Evolutionary conservation across 2,329 filamentous ascomycete genomes (phyloP).

Genomic region (Colletotrichum tanaceti): DNA sequence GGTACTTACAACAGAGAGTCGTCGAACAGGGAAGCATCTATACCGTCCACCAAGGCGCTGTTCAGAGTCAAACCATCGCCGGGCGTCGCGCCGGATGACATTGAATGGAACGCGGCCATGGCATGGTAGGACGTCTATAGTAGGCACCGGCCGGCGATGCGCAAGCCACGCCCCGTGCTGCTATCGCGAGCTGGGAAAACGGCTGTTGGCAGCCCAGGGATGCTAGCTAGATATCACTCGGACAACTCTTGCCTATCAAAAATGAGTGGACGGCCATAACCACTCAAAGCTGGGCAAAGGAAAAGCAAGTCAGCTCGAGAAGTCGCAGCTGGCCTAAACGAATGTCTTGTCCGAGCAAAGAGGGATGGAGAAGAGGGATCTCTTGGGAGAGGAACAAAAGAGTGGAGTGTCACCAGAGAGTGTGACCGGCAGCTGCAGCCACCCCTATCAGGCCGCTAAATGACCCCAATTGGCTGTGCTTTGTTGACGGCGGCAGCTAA

Average conservation of each 20-base stretch:
- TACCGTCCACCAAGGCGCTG: slow-evolving; percentile 60
- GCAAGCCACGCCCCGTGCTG: slow-evolving; percentile 16
- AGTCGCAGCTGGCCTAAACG: slow-evolving; percentile 13
- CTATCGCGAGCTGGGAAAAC: neutral
- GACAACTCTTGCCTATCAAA: neutral
- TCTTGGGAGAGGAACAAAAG: slow-evolving; percentile 20
- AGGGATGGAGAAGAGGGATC: slow-evolving; percentile 31
- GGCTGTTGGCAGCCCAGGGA: neutral
- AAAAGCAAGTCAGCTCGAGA: slow-evolving; percentile 17
- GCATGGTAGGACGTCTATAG: slow-evolving; percentile 54
- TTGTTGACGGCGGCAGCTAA: slow-evolving; percentile 13
- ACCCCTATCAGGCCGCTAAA: slow-evolving; percentile 35
- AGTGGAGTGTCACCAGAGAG: slow-evolving; percentile 19
- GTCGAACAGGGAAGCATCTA: slow-evolving; percentile 65
- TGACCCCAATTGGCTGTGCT: slow-evolving; percentile 27
- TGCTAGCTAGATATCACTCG: too few relatives aligned
- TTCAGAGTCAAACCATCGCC: slow-evolving; percentile 62
- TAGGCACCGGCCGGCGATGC: slow-evolving; percentile 42
- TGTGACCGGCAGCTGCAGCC: slow-evolving; percentile 11
- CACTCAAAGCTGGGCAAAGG: neutral
- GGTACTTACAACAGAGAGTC: slow-evolving; percentile 66
- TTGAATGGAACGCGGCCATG: slow-evolving; percentile 70
- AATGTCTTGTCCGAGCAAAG: slow-evolving; percentile 32
- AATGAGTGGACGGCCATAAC: slow-evolving; percentile 6
- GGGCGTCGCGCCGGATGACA: slow-evolving; percentile 58